Percentiles rank a stretch among this genome's conserved stretches.
phyloP scores from a whole-genome alignment of 2,329 filamentous ascomycete species.

The Colletotrichum limetticola region DNA sequence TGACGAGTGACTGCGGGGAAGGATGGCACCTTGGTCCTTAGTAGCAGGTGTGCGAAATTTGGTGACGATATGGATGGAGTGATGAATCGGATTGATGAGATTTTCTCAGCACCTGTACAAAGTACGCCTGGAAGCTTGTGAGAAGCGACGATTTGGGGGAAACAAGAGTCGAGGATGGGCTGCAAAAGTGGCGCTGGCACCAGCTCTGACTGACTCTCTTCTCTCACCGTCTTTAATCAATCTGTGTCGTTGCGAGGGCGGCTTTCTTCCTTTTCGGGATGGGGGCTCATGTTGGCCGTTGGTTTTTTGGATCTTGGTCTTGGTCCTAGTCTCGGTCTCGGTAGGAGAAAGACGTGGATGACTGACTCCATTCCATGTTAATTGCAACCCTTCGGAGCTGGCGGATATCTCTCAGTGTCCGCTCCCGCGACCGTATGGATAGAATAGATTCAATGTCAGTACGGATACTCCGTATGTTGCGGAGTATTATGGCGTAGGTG shows the following conservation, averaged over 20 bases:
- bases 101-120: neutral
- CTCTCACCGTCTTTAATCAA: slow-evolving; percentile 29
- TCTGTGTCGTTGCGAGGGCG: slow-evolving; percentile 2
- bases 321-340: slow-evolving; percentile 25
- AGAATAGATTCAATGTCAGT: neutral
- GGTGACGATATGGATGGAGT: slow-evolving; percentile 6
- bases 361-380: neutral
- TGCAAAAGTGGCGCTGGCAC: neutral
- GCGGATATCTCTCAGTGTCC: neutral
- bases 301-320: neutral
- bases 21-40: slow-evolving; percentile 8
- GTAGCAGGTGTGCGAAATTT: slow-evolving; percentile 8
- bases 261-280: slow-evolving; percentile 2
- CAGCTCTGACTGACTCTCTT: slow-evolving; percentile 15
- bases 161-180: neutral
- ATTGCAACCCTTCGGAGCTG: slow-evolving; percentile 6
- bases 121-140: neutral
- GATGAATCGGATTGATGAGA: slow-evolving; percentile 20
- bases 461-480: neutral
- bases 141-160: neutral
- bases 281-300: slow-evolving; percentile 3
- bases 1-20: slow-evolving; percentile 29
- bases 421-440: neutral
- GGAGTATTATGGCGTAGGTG: too few relatives aligned
- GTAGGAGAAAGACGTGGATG: neutral